phyloP scores from a whole-genome alignment of 495 filamentous ascomycete species.

The Aspergillus carlsbadensis region DNA sequence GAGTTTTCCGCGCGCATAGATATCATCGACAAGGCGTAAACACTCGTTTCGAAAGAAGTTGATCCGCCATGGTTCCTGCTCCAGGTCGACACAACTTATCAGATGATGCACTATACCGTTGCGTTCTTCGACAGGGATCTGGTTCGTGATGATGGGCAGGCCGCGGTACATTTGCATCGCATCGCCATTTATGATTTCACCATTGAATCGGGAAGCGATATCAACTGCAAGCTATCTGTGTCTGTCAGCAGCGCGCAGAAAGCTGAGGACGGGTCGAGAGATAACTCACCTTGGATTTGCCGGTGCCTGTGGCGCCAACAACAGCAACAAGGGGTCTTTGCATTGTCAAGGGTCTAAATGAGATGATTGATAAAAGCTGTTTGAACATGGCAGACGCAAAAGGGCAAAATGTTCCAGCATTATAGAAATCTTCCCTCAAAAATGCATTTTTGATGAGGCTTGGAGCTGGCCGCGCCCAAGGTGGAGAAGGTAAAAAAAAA shows the following conservation, averaged over 20 bases:
- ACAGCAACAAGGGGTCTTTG: conserved; percentile 77
- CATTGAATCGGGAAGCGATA: conserved; percentile 77
- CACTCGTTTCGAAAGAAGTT: conserved; percentile 70
- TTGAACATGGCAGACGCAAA: conserved; percentile 11
- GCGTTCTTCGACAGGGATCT: conserved; percentile 72
- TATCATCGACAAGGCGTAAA: conserved; percentile 68
- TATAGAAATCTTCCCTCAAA: not conserved
- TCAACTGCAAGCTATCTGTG: conserved; percentile 84
- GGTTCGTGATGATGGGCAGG: conserved; percentile 93
- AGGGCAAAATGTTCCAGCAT: conserved; percentile 4
- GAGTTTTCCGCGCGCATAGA: conserved; percentile 69
- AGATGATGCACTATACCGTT: conserved; percentile 87
- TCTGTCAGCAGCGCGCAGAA: conserved; percentile 24
- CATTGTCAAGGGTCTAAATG: conserved; percentile 27
- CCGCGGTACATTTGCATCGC: conserved; percentile 99
- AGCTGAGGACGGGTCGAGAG: not conserved
- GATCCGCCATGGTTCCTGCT: conserved; percentile 80
- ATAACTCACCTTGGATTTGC: conserved; percentile 85
- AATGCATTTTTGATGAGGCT: not conserved
- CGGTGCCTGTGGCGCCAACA: conserved; percentile 90
- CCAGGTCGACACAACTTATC: conserved; percentile 69
- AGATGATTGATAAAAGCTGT: conserved; percentile 11
- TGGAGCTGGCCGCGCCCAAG: not conserved
- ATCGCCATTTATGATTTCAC: conserved; percentile 97
- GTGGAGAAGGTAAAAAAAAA: not conserved